phyloP scores from a whole-genome alignment of 768 basidiomycete genomes.

The Artomyces pyxidatus region DNA sequence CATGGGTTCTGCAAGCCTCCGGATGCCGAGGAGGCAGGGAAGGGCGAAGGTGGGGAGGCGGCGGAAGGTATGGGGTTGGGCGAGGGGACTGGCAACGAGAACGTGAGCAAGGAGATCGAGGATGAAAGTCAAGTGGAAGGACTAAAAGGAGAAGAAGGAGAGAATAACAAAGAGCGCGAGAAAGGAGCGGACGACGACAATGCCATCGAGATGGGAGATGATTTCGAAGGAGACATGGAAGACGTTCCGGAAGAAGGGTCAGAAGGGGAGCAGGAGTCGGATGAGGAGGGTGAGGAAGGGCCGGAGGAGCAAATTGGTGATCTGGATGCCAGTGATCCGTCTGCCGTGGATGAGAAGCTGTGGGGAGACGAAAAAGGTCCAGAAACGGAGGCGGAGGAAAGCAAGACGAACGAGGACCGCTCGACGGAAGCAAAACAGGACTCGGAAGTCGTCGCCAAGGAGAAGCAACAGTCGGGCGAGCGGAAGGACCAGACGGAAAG shows the following conservation, averaged over 20 bases:
- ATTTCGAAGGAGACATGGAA: conserved; percentile 82
- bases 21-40: conserved; percentile 51
- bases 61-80: conserved; percentile 82
- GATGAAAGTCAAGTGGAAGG: conserved; percentile 98
- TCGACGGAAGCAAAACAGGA: conserved; percentile 39
- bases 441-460: conserved; percentile 77
- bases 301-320: conserved; percentile 81
- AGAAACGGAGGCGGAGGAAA: conserved; percentile 42
- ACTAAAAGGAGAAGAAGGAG: conserved; percentile 53
- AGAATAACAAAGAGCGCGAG: background rate
- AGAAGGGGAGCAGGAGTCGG: conserved; percentile 34
- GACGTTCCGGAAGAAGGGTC: conserved; percentile 66
- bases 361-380: conserved; percentile 83
- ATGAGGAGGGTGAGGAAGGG: conserved; percentile 49
- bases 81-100: conserved; percentile 74
- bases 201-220: conserved; percentile 86
- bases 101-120: conserved; percentile 91
- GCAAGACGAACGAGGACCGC: conserved; percentile 54
- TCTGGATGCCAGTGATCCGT: conserved; percentile 75
- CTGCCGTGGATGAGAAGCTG: conserved; percentile 89
- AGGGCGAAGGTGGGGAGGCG: conserved; percentile 39
- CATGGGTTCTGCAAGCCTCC: conserved; percentile 92
- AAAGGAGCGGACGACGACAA: conserved; percentile 47
- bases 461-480: conserved; percentile 33
- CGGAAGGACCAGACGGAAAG: conserved; percentile 26